phyloP scores from a whole-genome alignment of 371 early-diverging fungal genomes.

The Capillidium heterosporum region DNA sequence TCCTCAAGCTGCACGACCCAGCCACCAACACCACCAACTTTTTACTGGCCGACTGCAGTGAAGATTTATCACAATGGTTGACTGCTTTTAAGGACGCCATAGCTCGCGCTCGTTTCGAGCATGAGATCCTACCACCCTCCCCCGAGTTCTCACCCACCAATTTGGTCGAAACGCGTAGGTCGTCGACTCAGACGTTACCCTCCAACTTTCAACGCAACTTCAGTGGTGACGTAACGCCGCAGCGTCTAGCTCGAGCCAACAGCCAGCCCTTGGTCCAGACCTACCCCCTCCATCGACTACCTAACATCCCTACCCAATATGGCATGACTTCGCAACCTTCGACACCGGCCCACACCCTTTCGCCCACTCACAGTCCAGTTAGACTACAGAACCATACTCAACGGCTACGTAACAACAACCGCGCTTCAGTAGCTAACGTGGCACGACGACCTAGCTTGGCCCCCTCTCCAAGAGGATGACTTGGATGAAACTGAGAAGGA shows the following conservation, averaged over 20 bases:
- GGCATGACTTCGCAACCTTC: not conserved
- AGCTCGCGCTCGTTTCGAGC: not conserved
- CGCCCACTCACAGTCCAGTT: not conserved
- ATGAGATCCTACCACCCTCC: slow-evolving; percentile 3
- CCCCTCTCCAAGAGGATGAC: slow-evolving; percentile 4
- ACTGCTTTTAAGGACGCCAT: slow-evolving; percentile 3
- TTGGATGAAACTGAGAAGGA: not conserved
- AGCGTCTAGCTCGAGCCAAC: not conserved
- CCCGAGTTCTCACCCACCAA: not conserved
- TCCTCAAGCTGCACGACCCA: not conserved
- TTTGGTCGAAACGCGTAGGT: not conserved
- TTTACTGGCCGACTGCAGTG: not conserved
- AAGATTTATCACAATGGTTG: slow-evolving; percentile 1
- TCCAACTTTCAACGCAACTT: not conserved
- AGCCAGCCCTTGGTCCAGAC: slow-evolving; percentile 1
- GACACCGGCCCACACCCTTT: not conserved
- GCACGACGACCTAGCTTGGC: not conserved
- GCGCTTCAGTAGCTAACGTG: not conserved
- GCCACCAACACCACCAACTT: not conserved
- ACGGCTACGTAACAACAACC: not conserved
- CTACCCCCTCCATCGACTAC: not conserved
- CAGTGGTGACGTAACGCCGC: not conserved
- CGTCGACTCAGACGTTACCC: slow-evolving; percentile 4
- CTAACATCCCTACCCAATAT: not conserved
- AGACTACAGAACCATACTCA: too few relatives aligned